Base-by-base conservation (phyloP, 1,284 basidiomycete species). In the Fomitopsis pinicola region DNA sequence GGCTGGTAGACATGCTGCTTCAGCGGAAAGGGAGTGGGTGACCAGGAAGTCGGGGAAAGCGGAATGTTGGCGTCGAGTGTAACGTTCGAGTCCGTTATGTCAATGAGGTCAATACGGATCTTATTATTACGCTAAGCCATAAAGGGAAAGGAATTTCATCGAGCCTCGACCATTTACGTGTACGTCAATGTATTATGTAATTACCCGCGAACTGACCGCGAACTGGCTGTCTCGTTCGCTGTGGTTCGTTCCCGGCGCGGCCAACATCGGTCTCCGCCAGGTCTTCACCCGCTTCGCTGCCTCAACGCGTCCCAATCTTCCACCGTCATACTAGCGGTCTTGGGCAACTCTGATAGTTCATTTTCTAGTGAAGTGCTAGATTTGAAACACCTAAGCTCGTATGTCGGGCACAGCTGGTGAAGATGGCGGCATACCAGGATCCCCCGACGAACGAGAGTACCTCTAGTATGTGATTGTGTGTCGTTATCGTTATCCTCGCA, bases 1-100 rank as follows among this genome's bases (percentile, higher is more conserved):
- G 70, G 58, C 46, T 65, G 2, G 68, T 42, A 6, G 70, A 68
- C 70, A 71, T 71, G 0, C 42, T 9, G 14, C 15, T 5, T 22
- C 3, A 4, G 26, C 14, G 14, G 22, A 7, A 40, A 45, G 38
- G 5, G 26, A 45, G 15, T 45, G 33, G 40, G 10, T 15, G 17
- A 33, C 33, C 30, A 30, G 36, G 17, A 17, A 10, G 33, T n/a
- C 6, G 46, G 22, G 22, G 22, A 22, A 53, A 40, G 46, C 9
- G 40, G n/a, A 22, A 9, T 33, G 14, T 12, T 17, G 4, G 22
- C 3, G 58, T 17, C 6, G 50, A 30, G 52, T 15, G 10, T 52
- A 54, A 54, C 52, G 33, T 40, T 30, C 35, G n/a, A 33, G 17
- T 3, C 38, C 12, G 35, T 8, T 48, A 22, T 22, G 46, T 48